Evolutionary conservation across 2,329 filamentous ascomycete species (phyloP).

Genomic region (Chalara sp.): DNA sequence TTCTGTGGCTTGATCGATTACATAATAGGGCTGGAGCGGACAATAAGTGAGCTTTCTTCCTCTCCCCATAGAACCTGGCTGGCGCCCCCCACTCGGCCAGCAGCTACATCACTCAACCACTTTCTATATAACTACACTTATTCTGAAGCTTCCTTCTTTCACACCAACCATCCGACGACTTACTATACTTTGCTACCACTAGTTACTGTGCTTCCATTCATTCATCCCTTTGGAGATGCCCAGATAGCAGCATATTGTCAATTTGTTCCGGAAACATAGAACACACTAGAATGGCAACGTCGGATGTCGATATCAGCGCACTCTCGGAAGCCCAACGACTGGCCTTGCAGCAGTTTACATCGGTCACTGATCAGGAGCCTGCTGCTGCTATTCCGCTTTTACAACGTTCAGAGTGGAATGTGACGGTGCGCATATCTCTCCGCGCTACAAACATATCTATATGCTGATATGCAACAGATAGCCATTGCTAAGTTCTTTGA

Average conservation of each 20-base stretch:
- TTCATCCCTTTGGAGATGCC: conserved; percentile 29
- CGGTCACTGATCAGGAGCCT: conserved; percentile 78
- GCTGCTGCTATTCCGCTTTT: conserved; percentile 73
- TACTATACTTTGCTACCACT: background rate
- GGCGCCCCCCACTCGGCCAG: no score
- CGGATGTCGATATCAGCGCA: conserved; percentile 54
- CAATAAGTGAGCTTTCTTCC: no score
- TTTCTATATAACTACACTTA: no score
- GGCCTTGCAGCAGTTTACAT: conserved; percentile 79
- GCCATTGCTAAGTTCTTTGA: conserved; percentile 98
- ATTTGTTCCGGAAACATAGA: background rate
- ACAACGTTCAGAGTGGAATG: conserved; percentile 89
- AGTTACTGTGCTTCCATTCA: background rate
- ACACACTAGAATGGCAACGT: conserved; percentile 33
- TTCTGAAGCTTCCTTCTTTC: no score
- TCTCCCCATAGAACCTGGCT: no score
- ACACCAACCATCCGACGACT: no score
- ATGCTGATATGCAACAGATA: conserved; percentile 50
- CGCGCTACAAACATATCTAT: conserved; percentile 3
- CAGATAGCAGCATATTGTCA: conserved; percentile 38
- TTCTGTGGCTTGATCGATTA: no score
- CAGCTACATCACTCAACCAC: no score
- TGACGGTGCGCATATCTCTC: conserved; percentile 52
- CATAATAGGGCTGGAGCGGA: no score
- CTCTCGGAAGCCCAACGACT: conserved; percentile 74